These are phyloP conservation scores for Medicago truncatula DNA, from an alignment of 306 rosid genomes.

Conservation along the genomic window DNA sequence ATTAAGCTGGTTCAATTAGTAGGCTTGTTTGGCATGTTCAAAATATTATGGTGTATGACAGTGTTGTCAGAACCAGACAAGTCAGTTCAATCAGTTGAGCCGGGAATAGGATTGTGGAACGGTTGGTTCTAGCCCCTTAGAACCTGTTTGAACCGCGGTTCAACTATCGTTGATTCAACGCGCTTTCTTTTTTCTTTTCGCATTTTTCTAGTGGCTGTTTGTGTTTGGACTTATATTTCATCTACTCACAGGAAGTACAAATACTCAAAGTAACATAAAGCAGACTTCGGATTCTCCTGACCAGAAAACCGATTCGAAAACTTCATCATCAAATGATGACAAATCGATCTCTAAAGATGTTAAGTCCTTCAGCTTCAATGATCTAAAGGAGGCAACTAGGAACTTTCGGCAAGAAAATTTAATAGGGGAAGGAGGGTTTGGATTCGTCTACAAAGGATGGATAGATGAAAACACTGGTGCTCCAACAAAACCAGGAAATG, in stretches of 20 bases:
- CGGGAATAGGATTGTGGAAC: not conserved
- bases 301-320: constrained; percentile 24
- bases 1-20: not conserved
- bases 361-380: constrained; percentile 75
- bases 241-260: constrained; percentile 50
- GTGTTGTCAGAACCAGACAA: not conserved
- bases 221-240: not conserved
- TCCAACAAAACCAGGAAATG: constrained; percentile 87
- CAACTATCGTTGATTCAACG: not conserved
- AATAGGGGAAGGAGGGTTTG: constrained; percentile 94
- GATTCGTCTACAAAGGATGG: constrained; percentile 92
- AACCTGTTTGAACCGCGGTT: not conserved
- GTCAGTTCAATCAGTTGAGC: not conserved
- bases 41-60: not conserved
- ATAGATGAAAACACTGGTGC: constrained; percentile 70
- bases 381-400: constrained; percentile 79
- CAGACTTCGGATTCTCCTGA: constrained; percentile 40
- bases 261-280: constrained; percentile 49
- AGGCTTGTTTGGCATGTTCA: not conserved
- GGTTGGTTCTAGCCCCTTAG: not conserved
- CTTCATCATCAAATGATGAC: constrained; percentile 45
- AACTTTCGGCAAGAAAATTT: constrained; percentile 77
- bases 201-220: not conserved
- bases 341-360: constrained; percentile 45
- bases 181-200: not conserved